Conservation (phyloP, 2,329 filamentous ascomycete species). For the Didymella lethalis region DNA sequence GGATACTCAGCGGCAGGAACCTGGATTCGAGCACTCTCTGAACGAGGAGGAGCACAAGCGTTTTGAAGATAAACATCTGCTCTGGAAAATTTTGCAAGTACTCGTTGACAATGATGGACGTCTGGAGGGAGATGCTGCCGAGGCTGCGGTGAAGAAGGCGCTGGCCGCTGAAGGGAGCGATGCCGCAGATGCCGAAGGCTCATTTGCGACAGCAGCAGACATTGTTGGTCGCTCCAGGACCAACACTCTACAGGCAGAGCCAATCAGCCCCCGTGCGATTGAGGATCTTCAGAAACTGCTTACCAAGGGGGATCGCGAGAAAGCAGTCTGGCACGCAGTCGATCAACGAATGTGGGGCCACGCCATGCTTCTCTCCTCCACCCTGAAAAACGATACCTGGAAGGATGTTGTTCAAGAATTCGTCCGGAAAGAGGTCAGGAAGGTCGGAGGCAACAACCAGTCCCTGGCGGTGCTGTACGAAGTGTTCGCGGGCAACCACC, state of each 20-base stretch:
- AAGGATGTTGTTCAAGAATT: slow-evolving; percentile 96
- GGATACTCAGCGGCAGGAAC: slow-evolving; percentile 61
- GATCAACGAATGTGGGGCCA: slow-evolving; percentile 97
- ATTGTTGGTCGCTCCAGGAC: slow-evolving; percentile 46
- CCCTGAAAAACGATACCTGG: slow-evolving; percentile 76
- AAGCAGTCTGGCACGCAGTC: slow-evolving; percentile 90
- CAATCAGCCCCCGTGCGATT: slow-evolving; percentile 72
- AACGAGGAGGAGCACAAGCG: slow-evolving; percentile 70
- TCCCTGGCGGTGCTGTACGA: slow-evolving; percentile 92
- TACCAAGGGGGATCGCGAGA: slow-evolving; percentile 82
- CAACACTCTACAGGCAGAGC: slow-evolving; percentile 62
- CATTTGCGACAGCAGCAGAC: slow-evolving; percentile 48
- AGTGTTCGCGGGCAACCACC: slow-evolving; percentile 89
- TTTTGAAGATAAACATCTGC: slow-evolving; percentile 76
- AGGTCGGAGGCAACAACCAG: slow-evolving; percentile 79
- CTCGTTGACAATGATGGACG: slow-evolving; percentile 87
- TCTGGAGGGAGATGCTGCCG: slow-evolving; percentile 75
- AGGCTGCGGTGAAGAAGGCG: slow-evolving; percentile 77
- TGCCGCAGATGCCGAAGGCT: slow-evolving; percentile 31
- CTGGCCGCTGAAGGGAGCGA: slow-evolving; percentile 66
- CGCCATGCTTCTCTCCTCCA: slow-evolving; percentile 88
- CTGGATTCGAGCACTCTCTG: slow-evolving; percentile 61
- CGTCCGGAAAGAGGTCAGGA: slow-evolving; percentile 91
- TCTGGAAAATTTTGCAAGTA: slow-evolving; percentile 86
- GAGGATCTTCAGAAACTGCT: slow-evolving; percentile 77